Percentiles rank a stretch among this genome's conserved stretches.
These are phyloP conservation scores for Piloderma croceum DNA, from an alignment of 768 basidiomycete genomes.

Conservation along the genomic window DNA sequence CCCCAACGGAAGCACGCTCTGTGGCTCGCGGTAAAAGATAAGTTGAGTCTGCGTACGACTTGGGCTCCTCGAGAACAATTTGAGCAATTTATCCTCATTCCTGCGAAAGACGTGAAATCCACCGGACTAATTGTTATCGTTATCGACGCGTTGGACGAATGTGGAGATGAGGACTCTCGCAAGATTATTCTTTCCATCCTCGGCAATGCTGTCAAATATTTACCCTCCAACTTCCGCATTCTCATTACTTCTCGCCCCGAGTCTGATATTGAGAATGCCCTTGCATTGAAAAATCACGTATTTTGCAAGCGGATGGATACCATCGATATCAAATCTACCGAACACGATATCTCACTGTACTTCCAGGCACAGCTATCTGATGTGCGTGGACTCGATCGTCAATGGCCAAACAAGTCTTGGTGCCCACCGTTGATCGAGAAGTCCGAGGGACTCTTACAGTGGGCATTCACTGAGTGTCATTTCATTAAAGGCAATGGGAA, in stretches of 20 bases:
- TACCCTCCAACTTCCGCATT: constrained; percentile 25
- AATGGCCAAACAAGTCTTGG: constrained; percentile 19
- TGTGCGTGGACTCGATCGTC: too few relatives aligned
- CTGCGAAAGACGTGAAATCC: not conserved
- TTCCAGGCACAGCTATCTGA: constrained; percentile 1
- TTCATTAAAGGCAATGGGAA: constrained; percentile 19
- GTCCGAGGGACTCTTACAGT: constrained; percentile 29
- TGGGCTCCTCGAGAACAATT: constrained; percentile 12
- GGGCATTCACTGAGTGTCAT: constrained; percentile 26
- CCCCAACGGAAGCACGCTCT: constrained; percentile 6
- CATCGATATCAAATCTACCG: not conserved
- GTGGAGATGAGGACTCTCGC: constrained; percentile 15
- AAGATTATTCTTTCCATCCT: constrained; percentile 18
- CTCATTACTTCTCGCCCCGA: constrained; percentile 25
- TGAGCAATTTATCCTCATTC: constrained; percentile 12
- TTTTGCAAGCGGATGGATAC: constrained; percentile 9
- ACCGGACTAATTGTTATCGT: constrained; percentile 12
- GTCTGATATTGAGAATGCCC: constrained; percentile 14
- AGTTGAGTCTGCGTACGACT: constrained; percentile 5
- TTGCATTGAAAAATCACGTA: constrained; percentile 2
- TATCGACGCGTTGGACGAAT: constrained; percentile 25
- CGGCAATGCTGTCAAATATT: constrained; percentile 9
- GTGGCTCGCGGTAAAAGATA: constrained; percentile 1
- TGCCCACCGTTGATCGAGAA: constrained; percentile 15
- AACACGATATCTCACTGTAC: constrained; percentile 6